A percentile compares a stretch with the other conserved stretches of the same genome.
Evolutionary conservation across 768 basidiomycete species (phyloP).

Genomic region (Myochromella boudieri): DNA sequence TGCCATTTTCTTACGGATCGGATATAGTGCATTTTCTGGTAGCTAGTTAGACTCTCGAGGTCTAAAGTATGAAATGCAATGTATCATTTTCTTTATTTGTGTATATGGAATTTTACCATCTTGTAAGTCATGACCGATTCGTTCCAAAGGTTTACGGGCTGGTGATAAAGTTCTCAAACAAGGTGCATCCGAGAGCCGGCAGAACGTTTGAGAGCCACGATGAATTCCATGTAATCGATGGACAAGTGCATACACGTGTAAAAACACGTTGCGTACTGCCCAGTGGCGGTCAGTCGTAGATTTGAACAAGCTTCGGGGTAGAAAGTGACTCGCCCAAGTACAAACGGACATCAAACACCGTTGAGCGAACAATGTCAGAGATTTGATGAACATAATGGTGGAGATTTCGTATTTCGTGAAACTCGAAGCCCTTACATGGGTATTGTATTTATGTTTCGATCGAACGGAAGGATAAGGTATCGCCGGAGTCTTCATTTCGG

Average conservation of each 20-base stretch:
- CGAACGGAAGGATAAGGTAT: not conserved
- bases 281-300: constrained; percentile 2
- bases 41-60: constrained; percentile 13
- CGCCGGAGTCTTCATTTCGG: constrained; percentile 1
- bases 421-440: not conserved
- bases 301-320: constrained; percentile 4
- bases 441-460: constrained; percentile 7
- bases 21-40: constrained; percentile 12
- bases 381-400: constrained; percentile 10
- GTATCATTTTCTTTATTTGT: constrained; percentile 10
- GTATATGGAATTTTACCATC: constrained; percentile 2
- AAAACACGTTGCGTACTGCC: constrained; percentile 21
- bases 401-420: constrained; percentile 14
- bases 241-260: constrained; percentile 24
- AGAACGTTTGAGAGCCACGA: constrained; percentile 8
- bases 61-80: constrained; percentile 13
- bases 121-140: not conserved
- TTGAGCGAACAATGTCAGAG: constrained; percentile 7
- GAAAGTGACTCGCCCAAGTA: constrained; percentile 6
- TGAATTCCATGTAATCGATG: constrained; percentile 24
- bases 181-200: constrained; percentile 5
- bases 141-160: too few relatives aligned
- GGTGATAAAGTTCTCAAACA: too few relatives aligned
- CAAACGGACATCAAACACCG: constrained; percentile 9
- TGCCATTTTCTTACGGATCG: constrained; percentile 6